Evolutionary conservation across 768 basidiomycete genomes (phyloP), one percentile per base, ranked within the genome.

Genomic region (Suillus cothurnatus): DNA sequence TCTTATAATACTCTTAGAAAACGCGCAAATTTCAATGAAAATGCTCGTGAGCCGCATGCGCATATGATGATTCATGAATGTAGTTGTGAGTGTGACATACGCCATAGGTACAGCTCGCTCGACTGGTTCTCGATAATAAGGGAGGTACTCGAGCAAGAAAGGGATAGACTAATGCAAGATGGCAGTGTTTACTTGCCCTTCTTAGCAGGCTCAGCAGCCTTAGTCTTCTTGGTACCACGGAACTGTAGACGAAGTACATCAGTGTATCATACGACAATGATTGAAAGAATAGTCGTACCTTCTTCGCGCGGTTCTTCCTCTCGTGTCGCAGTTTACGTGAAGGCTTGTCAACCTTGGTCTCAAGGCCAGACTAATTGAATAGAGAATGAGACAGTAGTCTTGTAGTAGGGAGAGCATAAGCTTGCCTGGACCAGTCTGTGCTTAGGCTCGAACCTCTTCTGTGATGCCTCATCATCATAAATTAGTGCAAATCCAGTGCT

Each of bases 291-390:
- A 15, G 60, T 72, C 80, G n/a, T 56, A 94, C 96, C 90, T 98
- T 99, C 92, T 99, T 99, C 68, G 92, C 88, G 78, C 97, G 90
- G 84, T 99, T 99, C 88, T 99, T 99, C 75, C 97, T 89, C 85
- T 99, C 97, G 85, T 99, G 98, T 81, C 97, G 91, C 81, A 99
- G 89, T 80, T 99, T 99, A 76, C 97, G 92, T 69, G 94, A 95
- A 62, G 97, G 83, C 80, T 91, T 94, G 50, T 94, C 93, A 68
- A 91, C 89, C 84, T 98, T 97, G 68, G 84, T 65, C 39, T 72
- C 76, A 57, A 95, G 77, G 61, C 91, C 90, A 69, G 84, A 86
- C 93, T 94, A 68, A 23, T 61, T 55, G 32, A 53, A 47, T 23
- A 8, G 17, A 69, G 64, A 31, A 57, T 60, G 43, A 71, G 43